Conservation (phyloP, 2,329 filamentous ascomycete species). For the Pseudogymnoascus sp. region DNA sequence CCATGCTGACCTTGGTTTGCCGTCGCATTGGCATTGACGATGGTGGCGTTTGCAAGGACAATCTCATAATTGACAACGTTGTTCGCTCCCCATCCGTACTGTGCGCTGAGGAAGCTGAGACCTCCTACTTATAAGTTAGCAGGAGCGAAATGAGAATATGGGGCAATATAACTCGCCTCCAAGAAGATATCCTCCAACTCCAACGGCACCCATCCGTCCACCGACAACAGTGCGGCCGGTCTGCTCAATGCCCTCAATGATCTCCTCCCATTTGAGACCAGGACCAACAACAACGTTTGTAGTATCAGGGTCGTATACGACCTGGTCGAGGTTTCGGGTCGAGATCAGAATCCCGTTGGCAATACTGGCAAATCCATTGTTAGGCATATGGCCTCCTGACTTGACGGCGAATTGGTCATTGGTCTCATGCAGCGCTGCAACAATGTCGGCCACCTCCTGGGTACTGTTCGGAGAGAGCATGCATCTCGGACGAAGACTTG, state of each 20-base stretch:
- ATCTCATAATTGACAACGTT: conserved; percentile 41
- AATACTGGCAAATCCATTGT: conserved; percentile 40
- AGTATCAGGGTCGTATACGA: conserved; percentile 30
- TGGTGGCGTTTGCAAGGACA: conserved; percentile 18
- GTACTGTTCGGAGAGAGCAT: conserved; percentile 41
- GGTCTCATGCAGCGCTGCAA: conserved; percentile 41
- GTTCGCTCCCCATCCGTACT: conserved; percentile 42
- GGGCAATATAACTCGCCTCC: not conserved
- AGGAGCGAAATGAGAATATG: not conserved
- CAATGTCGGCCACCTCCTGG: conserved; percentile 45
- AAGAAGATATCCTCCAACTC: conserved; percentile 39
- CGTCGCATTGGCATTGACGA: conserved; percentile 20
- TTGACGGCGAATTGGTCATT: conserved; percentile 36
- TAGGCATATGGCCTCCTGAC: conserved; percentile 41
- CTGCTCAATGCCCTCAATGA: conserved; percentile 28
- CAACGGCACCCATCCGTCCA: conserved; percentile 41
- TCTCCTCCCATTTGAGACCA: conserved; percentile 31
- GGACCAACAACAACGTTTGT: conserved; percentile 34
- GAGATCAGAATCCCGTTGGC: conserved; percentile 35
- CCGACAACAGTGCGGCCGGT: conserved; percentile 31
- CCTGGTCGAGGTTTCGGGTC: conserved; percentile 37
- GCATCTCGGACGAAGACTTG: conserved; percentile 39
- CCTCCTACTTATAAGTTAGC: conserved; percentile 8
- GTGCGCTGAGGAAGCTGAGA: conserved; percentile 19
- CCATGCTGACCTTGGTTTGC: conserved; percentile 2